Base-by-base conservation (phyloP, 2,329 filamentous ascomycete species). In the Atkinsonella texensis region DNA sequence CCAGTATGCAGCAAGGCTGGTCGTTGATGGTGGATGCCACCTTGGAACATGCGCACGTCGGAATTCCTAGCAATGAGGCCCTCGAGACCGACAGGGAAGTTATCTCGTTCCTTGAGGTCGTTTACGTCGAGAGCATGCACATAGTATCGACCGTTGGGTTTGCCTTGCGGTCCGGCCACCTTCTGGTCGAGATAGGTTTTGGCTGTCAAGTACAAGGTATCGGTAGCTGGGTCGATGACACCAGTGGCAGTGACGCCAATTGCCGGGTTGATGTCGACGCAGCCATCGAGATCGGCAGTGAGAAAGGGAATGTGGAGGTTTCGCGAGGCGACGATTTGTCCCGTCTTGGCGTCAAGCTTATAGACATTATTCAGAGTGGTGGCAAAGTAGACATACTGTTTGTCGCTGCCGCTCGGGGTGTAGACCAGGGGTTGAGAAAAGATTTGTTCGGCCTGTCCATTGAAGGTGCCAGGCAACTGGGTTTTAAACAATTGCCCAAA, bases 351-450 rank as follows among this genome's bases (percentile, higher is more conserved):
- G 57, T 80, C 68, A 33, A 80, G 62, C 54, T 77, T 79, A 60
- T 79, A 78, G 7, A 80, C 60, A 48, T 77, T 79, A 61, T 80
- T 81, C 58, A 79, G 75, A 0, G 75, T 76, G 0, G 77, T 80
- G 2, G 78, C 72, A 11, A 79, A 62, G 56, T 75, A 81, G 40
- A 81, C 70, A 51, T 74, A 77, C 63, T 81, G 77, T 10, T 68
- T 68, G 3, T 63, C 63, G 18, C 69, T 68, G 23, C 68, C 67
- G 13, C 59, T 64, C 5, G 74, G 69, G 1, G 79, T 81, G 62
- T 78, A 72, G 18, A 70, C 66, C 40, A 72, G 59, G 18, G 75
- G 74, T 56, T 76, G 75, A 53, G 65, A 73, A 68, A 66, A 76
- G 54, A 81, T 69, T 56, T 79, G 73, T 59, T 81, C 79, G 1